Conservation (phyloP, 192 early-diverging fungal species). For the Backusella macrospora region DNA sequence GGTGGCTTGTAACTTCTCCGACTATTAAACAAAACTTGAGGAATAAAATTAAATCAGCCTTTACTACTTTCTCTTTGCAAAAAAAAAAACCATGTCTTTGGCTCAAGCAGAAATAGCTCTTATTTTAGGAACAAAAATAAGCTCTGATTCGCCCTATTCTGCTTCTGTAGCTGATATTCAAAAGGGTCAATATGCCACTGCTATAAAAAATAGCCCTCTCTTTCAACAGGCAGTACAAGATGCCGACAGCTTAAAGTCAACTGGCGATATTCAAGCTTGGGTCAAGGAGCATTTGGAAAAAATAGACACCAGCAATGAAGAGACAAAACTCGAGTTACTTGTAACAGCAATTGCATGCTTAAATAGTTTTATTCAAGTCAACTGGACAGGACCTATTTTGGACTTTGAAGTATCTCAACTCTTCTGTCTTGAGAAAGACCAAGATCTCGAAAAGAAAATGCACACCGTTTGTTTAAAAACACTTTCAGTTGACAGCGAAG, state of each 20-base stretch:
- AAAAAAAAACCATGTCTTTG: background rate
- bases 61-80: background rate
- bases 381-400: constrained; percentile 87
- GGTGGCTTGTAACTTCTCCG: background rate
- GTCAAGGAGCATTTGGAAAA: background rate
- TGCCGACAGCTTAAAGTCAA: background rate
- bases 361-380: constrained; percentile 82
- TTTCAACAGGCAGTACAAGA: background rate
- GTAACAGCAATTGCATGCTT: constrained; percentile 69
- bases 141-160: background rate
- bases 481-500: constrained; percentile 81
- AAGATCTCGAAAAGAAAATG: constrained; percentile 35
- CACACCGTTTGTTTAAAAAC: constrained; percentile 44
- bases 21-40: background rate
- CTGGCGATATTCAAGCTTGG: constrained; percentile 12
- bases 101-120: constrained; percentile 8
- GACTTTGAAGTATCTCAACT: constrained; percentile 59
- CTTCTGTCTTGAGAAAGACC: constrained; percentile 52
- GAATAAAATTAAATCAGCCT: background rate
- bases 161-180: constrained; percentile 1
- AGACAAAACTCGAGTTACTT: constrained; percentile 44
- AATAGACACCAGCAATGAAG: background rate
- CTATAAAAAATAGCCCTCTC: constrained; percentile 7
- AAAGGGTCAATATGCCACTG: background rate
- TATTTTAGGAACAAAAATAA: constrained; percentile 8